Evolutionary conservation across 352 stramenopile genomes (phyloP).

Genomic region (Phytophthora hybrid): DNA sequence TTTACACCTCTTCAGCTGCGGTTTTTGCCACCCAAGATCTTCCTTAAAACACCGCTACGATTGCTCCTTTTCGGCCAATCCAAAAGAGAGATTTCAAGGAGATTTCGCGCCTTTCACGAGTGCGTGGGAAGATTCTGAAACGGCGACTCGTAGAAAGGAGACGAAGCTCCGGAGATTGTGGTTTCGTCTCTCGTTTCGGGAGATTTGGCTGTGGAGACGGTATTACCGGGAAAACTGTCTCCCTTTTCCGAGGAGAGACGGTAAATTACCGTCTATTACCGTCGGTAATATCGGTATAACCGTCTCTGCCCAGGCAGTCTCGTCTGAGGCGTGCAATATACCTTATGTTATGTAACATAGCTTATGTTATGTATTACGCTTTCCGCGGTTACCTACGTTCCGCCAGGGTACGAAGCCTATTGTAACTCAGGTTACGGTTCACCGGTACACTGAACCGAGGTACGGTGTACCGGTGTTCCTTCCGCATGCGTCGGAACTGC

Average conservation of each 20-base stretch:
- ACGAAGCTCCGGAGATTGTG: not conserved
- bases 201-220: not conserved
- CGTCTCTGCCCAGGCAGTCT: not conserved
- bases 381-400: no score
- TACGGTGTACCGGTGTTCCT: no score
- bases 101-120: not conserved
- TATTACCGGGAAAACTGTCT: not conserved
- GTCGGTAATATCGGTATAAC: slow-evolving; percentile 1
- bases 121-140: not conserved
- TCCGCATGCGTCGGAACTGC: no score
- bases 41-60: not conserved
- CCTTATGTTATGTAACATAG: no score
- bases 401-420: no score
- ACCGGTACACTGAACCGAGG: no score
- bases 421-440: no score
- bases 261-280: no score
- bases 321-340: not conserved
- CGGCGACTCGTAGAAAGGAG: not conserved
- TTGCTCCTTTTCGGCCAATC: not conserved
- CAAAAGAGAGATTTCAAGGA: no score
- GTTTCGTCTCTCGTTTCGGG: slow-evolving; percentile 4
- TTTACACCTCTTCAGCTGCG: not conserved
- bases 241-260: not conserved
- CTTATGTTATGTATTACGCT: no score
- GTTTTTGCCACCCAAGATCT: not conserved